phyloP scores from a whole-genome alignment of 2,329 filamentous ascomycete genomes.

The Trichoderma citrinoviride region DNA sequence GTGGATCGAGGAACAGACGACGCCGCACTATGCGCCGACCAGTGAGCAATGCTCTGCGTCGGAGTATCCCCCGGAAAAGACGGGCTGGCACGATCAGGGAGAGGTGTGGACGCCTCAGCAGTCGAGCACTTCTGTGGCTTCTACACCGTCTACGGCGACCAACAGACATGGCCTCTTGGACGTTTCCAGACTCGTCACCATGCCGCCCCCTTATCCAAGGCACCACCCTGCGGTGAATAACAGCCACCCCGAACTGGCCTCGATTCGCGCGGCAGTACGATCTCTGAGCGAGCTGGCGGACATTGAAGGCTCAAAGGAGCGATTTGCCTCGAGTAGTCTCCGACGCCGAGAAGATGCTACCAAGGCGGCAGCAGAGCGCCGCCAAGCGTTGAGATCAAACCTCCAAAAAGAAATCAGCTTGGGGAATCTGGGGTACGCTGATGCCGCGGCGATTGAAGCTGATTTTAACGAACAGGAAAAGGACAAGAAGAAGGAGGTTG shows the following conservation, averaged over 20 bases:
- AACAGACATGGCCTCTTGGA: slow-evolving; percentile 63
- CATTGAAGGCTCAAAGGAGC: slow-evolving; percentile 65
- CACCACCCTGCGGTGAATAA: slow-evolving; percentile 97
- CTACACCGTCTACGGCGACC: slow-evolving; percentile 46
- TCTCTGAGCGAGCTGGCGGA: slow-evolving; percentile 71
- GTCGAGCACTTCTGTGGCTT: slow-evolving; percentile 41
- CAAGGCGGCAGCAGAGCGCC: slow-evolving; percentile 50
- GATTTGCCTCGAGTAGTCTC: slow-evolving; percentile 54
- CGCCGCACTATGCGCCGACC: slow-evolving; percentile 36
- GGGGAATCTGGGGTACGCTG: slow-evolving; percentile 76
- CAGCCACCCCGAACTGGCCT: slow-evolving; percentile 82
- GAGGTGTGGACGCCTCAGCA: slow-evolving; percentile 44
- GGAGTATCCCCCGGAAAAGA: slow-evolving; percentile 57
- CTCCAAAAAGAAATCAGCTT: slow-evolving; percentile 76
- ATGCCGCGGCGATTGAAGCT: slow-evolving; percentile 77
- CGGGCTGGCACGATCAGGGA: slow-evolving; percentile 51
- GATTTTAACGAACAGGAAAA: slow-evolving; percentile 71
- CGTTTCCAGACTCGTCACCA: slow-evolving; percentile 85
- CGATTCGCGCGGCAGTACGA: slow-evolving; percentile 72
- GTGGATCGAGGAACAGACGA: slow-evolving; percentile 53
- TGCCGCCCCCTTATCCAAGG: slow-evolving; percentile 90
- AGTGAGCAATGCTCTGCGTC: slow-evolving; percentile 43
- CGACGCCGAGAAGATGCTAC: slow-evolving; percentile 57
- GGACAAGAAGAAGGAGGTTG: slow-evolving; percentile 65
- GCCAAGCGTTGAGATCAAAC: slow-evolving; percentile 66